Base-by-base conservation (phyloP, 2,329 filamentous ascomycete species). In the Ramichloridium luteum region DNA sequence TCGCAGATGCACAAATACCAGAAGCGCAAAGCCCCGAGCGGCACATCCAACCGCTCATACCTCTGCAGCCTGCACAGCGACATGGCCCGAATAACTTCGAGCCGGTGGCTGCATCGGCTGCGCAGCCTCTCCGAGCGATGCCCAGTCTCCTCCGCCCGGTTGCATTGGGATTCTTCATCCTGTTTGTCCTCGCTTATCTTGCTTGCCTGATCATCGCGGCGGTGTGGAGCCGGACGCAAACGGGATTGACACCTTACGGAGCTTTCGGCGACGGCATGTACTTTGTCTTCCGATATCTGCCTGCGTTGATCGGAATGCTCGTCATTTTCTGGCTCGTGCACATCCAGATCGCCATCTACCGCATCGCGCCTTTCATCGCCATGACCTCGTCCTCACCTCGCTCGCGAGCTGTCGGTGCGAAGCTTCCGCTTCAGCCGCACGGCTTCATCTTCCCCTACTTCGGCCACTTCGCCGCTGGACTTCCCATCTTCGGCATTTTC, bases 241-340 rank as follows among this genome's bases (percentile, higher is more conserved):
- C 65, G 6, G 83, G 83, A 1, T 60, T 94, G 9, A 74, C 71
- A 50, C 57, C 67, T 3, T 93, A 86, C 52, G 60, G 62, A 18
- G 68, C 67, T 16, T 77, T 84, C 35, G 79, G 80, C 38, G 78
- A 77, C 30, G 68, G 67, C 6, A 68, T 76, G 42, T 93, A 92
- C 57, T 93, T 94, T 53, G 57, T 92, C 28, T 90, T 93, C 54
- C 72, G 84, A 39, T 82, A 93, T 41, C 60, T 94, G 1, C 86
- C 88, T 2, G 83, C 85, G 35, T 61, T 93, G 0, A 51, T 92
- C 10, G 82, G 77, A 0, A 74, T 74, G 13, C 43, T 77, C 9
- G 59, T 93, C 20, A 65, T 90, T 27, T 54, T 94, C 5, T 93
- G 82, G 65, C 68, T 82, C 1, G 77, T 93, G 47, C 72, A 76